phyloP scores from a whole-genome alignment of 768 basidiomycete species.

The Phlebiopsis flavidoalba region DNA sequence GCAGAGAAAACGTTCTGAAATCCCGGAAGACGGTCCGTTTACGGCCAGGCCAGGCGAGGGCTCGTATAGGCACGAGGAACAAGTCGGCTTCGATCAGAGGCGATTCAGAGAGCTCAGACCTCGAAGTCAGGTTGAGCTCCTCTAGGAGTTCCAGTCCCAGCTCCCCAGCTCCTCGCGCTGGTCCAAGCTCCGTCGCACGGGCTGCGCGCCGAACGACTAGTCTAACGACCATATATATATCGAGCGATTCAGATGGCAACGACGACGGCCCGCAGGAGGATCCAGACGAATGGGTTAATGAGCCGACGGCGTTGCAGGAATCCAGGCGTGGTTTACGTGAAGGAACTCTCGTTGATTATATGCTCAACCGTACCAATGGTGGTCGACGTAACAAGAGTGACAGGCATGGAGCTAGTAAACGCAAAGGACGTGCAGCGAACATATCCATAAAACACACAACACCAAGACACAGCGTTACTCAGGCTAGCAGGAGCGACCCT shows the following conservation, averaged over 20 bases:
- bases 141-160: neutral
- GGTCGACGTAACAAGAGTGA: neutral
- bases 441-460: too few relatives aligned
- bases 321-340: constrained; percentile 25
- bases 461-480: constrained; percentile 13
- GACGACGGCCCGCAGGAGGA: constrained; percentile 10
- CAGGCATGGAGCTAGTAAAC: neutral
- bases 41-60: constrained; percentile 48
- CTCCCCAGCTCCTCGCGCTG: neutral
- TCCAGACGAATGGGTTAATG: constrained; percentile 9
- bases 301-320: constrained; percentile 18
- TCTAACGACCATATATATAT: neutral
- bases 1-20: neutral
- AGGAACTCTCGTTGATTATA: constrained; percentile 61
- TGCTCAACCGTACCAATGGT: constrained; percentile 34
- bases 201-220: neutral
- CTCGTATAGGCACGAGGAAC: constrained; percentile 26
- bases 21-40: constrained; percentile 35
- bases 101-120: constrained; percentile 58
- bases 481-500: constrained; percentile 7
- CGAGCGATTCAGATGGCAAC: neutral
- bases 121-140: constrained; percentile 13
- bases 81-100: constrained; percentile 42
- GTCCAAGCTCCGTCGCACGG: neutral
- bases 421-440: neutral